Evolutionary conservation across 768 basidiomycete genomes (phyloP).

Genomic region (Mrakia gelida): DNA sequence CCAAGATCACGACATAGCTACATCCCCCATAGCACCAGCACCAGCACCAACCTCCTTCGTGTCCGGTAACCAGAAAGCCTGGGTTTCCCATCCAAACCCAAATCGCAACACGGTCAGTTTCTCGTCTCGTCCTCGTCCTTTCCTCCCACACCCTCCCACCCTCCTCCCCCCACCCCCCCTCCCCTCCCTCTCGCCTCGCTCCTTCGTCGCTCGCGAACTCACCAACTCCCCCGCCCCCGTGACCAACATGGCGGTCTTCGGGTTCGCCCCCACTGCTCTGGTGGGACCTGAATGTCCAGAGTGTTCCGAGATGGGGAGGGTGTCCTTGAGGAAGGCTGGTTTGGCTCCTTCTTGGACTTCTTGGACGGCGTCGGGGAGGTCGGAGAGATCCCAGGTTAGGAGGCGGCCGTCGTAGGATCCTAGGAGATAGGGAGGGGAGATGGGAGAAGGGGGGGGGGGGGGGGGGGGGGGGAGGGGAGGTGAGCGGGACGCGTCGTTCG

Average conservation of each 20-base stretch:
- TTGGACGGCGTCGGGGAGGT: constrained; percentile 33
- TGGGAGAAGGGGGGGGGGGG: neutral
- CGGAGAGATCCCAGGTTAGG: constrained; percentile 72
- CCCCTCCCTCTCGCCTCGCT: no score
- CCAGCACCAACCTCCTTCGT: neutral
- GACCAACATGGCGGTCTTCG: constrained; percentile 80
- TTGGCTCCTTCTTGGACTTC: constrained; percentile 43
- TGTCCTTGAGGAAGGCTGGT: constrained; percentile 9
- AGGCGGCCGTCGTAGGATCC: constrained; percentile 64
- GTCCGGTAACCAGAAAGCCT: neutral
- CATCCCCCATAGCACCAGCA: neutral
- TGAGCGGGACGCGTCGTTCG: neutral
- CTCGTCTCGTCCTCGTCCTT: neutral
- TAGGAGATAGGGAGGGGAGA: constrained; percentile 38
- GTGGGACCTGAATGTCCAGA: constrained; percentile 80
- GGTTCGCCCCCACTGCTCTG: constrained; percentile 85
- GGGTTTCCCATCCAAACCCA: neutral
- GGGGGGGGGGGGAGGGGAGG: no score
- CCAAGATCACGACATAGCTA: neutral
- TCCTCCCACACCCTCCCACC: no score
- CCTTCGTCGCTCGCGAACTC: constrained; percentile 33
- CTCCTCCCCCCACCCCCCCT: no score
- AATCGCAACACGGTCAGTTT: neutral
- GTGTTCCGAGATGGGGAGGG: constrained; percentile 42
- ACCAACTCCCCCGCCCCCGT: constrained; percentile 64